These are phyloP conservation scores for Puccinia polysora DNA, from an alignment of 1,284 basidiomycete genomes.

Conservation along the genomic window DNA sequence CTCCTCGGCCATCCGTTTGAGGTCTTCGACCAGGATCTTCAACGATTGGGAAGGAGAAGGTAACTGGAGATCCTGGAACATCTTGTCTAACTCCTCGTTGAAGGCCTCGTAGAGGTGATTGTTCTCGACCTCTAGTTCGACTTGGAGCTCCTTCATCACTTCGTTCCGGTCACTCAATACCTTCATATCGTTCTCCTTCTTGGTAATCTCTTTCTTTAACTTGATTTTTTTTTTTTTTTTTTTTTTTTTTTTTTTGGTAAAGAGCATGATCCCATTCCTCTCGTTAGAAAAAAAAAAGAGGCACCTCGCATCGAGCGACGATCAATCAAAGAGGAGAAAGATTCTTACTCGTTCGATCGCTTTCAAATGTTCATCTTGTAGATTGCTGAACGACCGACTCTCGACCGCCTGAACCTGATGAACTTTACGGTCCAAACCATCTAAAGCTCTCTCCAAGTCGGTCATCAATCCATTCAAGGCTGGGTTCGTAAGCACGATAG, in stretches of 20 bases:
- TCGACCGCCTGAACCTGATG: not conserved
- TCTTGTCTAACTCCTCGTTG: slow-evolving; percentile 43
- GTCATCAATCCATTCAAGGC: not conserved
- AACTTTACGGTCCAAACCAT: slow-evolving; percentile 13
- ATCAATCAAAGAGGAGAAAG: not conserved
- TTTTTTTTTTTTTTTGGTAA: not conserved
- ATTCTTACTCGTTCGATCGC: not conserved
- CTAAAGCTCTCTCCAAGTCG: not conserved
- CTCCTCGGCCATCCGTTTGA: slow-evolving; percentile 20
- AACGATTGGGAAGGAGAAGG: slow-evolving; percentile 22
- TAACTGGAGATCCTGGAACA: slow-evolving; percentile 39
- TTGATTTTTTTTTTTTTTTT: slow-evolving; percentile 7
- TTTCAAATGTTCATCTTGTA: not conserved
- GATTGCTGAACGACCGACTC: not conserved
- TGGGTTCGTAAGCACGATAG: no score
- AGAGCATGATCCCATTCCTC: not conserved
- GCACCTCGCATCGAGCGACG: no score
- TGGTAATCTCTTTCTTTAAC: not conserved
- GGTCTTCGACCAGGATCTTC: slow-evolving; percentile 16
- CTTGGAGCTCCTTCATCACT: not conserved
- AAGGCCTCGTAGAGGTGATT: slow-evolving; percentile 38
- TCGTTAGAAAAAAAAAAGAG: no score
- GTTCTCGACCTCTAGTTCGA: slow-evolving; percentile 24
- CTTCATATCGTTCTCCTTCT: not conserved
- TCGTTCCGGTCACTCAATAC: not conserved